Base-by-base conservation (phyloP, 1,284 basidiomycete genomes). In the Trametes versicolor region DNA sequence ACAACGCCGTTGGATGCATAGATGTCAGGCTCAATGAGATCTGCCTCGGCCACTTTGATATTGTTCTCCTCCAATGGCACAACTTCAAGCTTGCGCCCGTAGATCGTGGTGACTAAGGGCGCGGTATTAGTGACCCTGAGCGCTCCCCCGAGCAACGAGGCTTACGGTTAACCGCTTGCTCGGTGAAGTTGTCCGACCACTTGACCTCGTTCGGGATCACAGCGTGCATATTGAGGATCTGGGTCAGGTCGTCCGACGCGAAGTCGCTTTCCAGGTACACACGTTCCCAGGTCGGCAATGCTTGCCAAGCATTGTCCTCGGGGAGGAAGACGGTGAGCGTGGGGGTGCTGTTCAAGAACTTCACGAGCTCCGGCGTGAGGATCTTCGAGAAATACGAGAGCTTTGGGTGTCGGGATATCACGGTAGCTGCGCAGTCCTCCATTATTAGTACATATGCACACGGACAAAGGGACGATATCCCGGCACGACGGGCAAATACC, bases 1-100 rank as follows among this genome's bases (percentile, higher is more conserved):
- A 99, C 77, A 48, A 99, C 98, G 54, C 96, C 96, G 71, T 98
- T 98, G n/a, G 93, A 91, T 2, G 95, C 95, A 71, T 96, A 95
- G 50, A 97, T 88, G 74, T 98, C 96, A 5, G 88, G 86, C 19
- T 89, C 81, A 9, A 89, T 74, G 32, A 96, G 81, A 25, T 83
- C 79, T 1, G 93, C 89, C 29, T 83, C 83, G 52, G 92, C 92
- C 45, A 97, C 82, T 27, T 76, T 82, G 32, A 89, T 84, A 64
- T 84, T 83, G 49, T 68, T 61, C 12, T 72, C 83, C 4, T 84
- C 76, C 27, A 84, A 77, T 17, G 82, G 78, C 4, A 82, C 77
- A 51, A 96, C 81, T 50, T 89, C 80, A n/a, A 97, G 83, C 8
- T 82, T 80, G 23, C 84, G 85, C 10, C 92, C 93, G 45, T 91